Percentiles rank a stretch among this genome's conserved stretches.
phyloP scores from a whole-genome alignment of 2,329 filamentous ascomycete species.

The Xylariaceae sp. region DNA sequence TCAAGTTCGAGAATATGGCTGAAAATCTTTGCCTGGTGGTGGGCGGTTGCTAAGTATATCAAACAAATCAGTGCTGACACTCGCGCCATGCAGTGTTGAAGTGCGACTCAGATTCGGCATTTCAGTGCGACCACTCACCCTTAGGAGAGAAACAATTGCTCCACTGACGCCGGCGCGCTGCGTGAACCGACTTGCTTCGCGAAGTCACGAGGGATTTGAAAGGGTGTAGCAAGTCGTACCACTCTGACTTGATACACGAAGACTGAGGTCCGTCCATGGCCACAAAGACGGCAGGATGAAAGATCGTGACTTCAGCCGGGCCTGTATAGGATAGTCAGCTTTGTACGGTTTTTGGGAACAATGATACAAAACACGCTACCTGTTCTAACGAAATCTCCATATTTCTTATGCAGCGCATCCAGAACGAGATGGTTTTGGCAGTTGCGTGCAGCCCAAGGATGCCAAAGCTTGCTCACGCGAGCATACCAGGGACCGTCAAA shows the following conservation, averaged over 20 bases:
- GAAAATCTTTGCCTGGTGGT: constrained; percentile 12
- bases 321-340: background rate
- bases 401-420: constrained; percentile 19
- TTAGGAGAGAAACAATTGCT: constrained; percentile 20
- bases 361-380: constrained; percentile 8
- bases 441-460: constrained; percentile 25
- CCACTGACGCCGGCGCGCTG: constrained; percentile 21
- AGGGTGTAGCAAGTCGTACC: constrained; percentile 26
- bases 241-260: constrained; percentile 25
- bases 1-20: constrained; percentile 18
- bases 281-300: constrained; percentile 23
- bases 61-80: background rate
- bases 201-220: constrained; percentile 18
- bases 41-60: constrained; percentile 15
- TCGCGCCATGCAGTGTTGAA: too few relatives aligned
- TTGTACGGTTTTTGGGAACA: background rate
- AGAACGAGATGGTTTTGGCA: constrained; percentile 23
- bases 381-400: constrained; percentile 27
- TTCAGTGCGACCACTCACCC: constrained; percentile 9
- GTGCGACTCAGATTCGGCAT: background rate
- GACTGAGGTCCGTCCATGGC: constrained; percentile 24
- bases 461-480: constrained; percentile 36
- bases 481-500: constrained; percentile 37
- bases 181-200: constrained; percentile 21
- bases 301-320: constrained; percentile 25